phyloP scores from a whole-genome alignment of 2,329 filamentous ascomycete species.

The Gaeumannomyces tritici region DNA sequence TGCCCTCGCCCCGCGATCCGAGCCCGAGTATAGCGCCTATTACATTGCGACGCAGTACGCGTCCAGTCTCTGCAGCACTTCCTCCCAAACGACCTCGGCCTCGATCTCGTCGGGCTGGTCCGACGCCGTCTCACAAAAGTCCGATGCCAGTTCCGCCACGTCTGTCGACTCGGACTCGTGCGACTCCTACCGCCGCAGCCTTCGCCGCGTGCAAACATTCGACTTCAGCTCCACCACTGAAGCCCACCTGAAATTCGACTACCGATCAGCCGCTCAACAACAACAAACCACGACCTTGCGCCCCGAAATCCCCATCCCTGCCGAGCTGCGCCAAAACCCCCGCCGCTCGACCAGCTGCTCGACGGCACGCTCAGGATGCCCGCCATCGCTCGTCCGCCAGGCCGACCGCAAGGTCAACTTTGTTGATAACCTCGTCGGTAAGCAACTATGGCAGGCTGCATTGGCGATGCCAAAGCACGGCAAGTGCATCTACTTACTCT shows the following conservation, averaged over 20 bases:
- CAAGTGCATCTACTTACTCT: conserved; percentile 19
- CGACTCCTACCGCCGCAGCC: conserved; percentile 30
- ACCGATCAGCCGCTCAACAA: conserved; percentile 16
- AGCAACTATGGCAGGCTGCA: conserved; percentile 30
- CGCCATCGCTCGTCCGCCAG: conserved; percentile 74
- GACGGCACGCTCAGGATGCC: conserved; percentile 47
- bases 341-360: conserved; percentile 46
- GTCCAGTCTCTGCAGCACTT: conserved; percentile 19
- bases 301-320: conserved; percentile 34
- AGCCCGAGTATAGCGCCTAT: conserved; percentile 49
- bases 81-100: conserved; percentile 63
- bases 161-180: conserved; percentile 27
- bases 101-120: conserved; percentile 79
- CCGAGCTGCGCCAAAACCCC: conserved; percentile 56
- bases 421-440: conserved; percentile 96
- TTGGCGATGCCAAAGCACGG: not conserved
- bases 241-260: not conserved
- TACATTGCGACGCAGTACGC: conserved; percentile 14
- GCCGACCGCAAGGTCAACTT: conserved; percentile 89
- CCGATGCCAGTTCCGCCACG: conserved; percentile 57
- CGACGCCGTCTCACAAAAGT: conserved; percentile 58
- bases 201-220: not conserved
- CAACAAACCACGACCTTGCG: conserved; percentile 11
- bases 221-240: not conserved
- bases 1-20: conserved; percentile 28